Evolutionary conservation across 73 alveolate species (phyloP), one percentile per base, ranked within the genome.

Genomic region (Paramecium tetraurelia): DNA sequence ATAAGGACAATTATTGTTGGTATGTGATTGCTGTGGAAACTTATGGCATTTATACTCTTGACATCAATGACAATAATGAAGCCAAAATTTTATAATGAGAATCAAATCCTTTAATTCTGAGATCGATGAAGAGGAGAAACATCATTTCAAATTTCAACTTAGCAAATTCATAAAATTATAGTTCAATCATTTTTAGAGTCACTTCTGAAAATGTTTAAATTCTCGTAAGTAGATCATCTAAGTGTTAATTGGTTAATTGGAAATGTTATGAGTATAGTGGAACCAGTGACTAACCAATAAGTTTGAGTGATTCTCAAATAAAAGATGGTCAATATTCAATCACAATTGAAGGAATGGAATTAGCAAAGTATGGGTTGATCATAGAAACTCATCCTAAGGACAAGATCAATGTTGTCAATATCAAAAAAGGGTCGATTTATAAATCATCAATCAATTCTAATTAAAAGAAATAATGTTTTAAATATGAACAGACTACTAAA

Each of bases 391-490:
- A 80, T 40, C 21, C 31, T 4, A n/a, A 46, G 5, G 75, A 80
- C 20, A 14, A 46, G 18, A 44, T 80, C 6, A 80, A 41, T 31
- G 4, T 80, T 8, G 10, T 80, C 1, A 21, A 40, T 43, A 24
- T 80, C 4, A 31, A 20, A 20, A 44, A 44, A 20, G 90, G 90
- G 46, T 44, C 44, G 38, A 29, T 80, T n/a, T 80, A 20, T 44
- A 24, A 40, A 41, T 80, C 90, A 41, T 40, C 63, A 0, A 20
- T 80, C 7, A 31, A 29, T 80, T 40, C 90, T 11, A 48, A 80
- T 40, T 44, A 31, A 80, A 7, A 80, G 18, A 80, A 20, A 80
- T 44, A 80, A 80, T 80, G 90, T 20, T 80, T 80, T 80, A 80
- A 41, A 41, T 80, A 80, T 80, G 43, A 41, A 41, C 46, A 41